Evolutionary conservation across 805 yeast species (phyloP).

Genomic region (Ogataea thermomethanolica): DNA sequence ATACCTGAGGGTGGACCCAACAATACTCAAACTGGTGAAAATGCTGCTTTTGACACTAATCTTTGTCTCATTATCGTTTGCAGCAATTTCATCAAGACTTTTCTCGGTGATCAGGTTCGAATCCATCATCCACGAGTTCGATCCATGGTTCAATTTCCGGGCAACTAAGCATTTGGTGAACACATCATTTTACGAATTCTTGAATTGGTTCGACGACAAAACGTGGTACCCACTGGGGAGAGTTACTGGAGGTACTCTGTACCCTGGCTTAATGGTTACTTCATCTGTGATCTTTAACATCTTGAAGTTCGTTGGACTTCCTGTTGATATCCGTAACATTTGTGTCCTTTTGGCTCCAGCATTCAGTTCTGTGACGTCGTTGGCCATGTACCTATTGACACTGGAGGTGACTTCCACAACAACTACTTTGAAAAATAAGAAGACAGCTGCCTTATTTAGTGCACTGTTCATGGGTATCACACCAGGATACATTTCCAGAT

Average conservation of each 20-base stretch:
- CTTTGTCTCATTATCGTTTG: slow-evolving; percentile 77
- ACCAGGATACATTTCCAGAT: slow-evolving; percentile 96
- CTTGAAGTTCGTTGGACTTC: slow-evolving; percentile 63
- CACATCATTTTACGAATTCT: slow-evolving; percentile 82
- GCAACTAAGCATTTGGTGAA: slow-evolving; percentile 91
- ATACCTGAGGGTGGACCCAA: slow-evolving; percentile 22
- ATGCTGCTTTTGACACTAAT: slow-evolving; percentile 60
- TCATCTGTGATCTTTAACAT: slow-evolving; percentile 85
- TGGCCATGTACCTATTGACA: slow-evolving; percentile 83
- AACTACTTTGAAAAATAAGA: slow-evolving; percentile 21
- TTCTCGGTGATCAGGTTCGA: slow-evolving; percentile 97
- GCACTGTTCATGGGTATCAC: slow-evolving; percentile 97
- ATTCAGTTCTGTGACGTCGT: slow-evolving; percentile 88
- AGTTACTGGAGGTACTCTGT: slow-evolving; percentile 97
- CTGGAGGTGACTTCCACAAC: slow-evolving; percentile 78
- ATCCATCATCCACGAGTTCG: slow-evolving; percentile 95
- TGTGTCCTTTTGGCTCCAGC: slow-evolving; percentile 97
- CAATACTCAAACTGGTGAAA: slow-evolving; percentile 22
- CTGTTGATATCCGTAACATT: slow-evolving; percentile 90
- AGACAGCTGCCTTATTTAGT: slow-evolving; percentile 82
- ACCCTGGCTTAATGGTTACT: slow-evolving; percentile 98
- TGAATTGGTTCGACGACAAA: slow-evolving; percentile 98
- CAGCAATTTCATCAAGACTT: slow-evolving; percentile 86
- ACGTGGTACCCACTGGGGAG: slow-evolving; percentile 99
- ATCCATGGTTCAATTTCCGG: slow-evolving; percentile 94